These are phyloP conservation scores for Neurospora intermedia DNA, from an alignment of 495 filamentous ascomycete genomes.

Conservation along the genomic window DNA sequence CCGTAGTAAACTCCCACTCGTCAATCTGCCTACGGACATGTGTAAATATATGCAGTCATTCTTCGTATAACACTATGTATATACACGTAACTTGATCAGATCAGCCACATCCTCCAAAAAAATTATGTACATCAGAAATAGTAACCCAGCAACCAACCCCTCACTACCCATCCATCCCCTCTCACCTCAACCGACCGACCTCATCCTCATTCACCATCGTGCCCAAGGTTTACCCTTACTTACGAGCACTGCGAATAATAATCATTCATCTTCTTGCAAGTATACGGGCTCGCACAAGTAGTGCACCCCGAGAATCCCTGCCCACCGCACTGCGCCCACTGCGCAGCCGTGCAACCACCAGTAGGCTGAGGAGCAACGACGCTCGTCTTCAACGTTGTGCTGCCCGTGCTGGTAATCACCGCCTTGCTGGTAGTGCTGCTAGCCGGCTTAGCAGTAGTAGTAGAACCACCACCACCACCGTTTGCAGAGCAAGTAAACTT, in stretches of 20 bases:
- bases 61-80: not conserved
- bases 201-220: not conserved
- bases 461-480: slow-evolving; percentile 2
- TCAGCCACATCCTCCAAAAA: not conserved
- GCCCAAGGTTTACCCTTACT: not conserved
- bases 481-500: slow-evolving; percentile 18
- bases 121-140: not conserved
- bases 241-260: slow-evolving; percentile 37
- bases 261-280: slow-evolving; percentile 31
- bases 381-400: slow-evolving; percentile 7
- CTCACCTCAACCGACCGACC: not conserved
- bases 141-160: not conserved
- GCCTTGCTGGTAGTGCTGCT: slow-evolving; percentile 15
- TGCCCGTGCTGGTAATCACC: slow-evolving; percentile 13
- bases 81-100: not conserved
- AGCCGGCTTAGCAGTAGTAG: not conserved
- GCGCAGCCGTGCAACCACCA: slow-evolving; percentile 18
- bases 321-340: slow-evolving; percentile 43
- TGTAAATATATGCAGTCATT: no score
- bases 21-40: no score
- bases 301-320: slow-evolving; percentile 37
- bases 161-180: not conserved
- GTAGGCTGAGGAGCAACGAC: slow-evolving; percentile 5
- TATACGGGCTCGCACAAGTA: slow-evolving; percentile 28
- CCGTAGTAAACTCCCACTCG: no score